Percentiles rank a stretch among this genome's conserved stretches.
Evolutionary conservation across 164 flowering plant genomes (phyloP).

Genomic region (Amborella trichopoda): DNA sequence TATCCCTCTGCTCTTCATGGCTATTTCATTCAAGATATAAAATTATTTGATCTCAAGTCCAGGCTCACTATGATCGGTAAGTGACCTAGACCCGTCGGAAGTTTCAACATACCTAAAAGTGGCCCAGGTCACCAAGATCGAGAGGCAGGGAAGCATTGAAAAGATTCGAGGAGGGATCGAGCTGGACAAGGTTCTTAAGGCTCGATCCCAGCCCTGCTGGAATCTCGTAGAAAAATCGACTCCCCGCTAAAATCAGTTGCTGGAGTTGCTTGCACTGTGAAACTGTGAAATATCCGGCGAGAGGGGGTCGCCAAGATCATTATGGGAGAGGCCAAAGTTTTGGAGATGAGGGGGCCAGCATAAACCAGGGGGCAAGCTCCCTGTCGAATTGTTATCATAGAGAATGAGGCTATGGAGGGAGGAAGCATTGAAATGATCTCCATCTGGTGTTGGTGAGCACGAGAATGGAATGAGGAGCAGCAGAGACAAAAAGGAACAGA

Average conservation of each 20-base stretch:
- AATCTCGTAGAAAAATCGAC: constrained; percentile 50
- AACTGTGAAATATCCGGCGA: constrained; percentile 21
- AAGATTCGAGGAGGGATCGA: constrained; percentile 59
- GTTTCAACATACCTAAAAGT: constrained; percentile 55
- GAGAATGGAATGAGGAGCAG: not conserved
- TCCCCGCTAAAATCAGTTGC: constrained; percentile 43
- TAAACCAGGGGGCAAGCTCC: constrained; percentile 48
- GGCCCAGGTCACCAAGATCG: constrained; percentile 57
- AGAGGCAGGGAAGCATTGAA: constrained; percentile 55
- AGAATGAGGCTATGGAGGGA: constrained; percentile 70
- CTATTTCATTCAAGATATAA: too few species aligned
- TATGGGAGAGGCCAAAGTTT: constrained; percentile 62
- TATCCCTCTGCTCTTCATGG: too few species aligned
- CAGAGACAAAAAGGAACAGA: constrained; percentile 8
- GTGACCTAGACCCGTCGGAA: constrained; percentile 60
- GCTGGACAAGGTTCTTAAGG: constrained; percentile 39
- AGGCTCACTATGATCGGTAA: constrained; percentile 65
- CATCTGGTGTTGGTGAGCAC: constrained; percentile 36
- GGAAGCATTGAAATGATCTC: constrained; percentile 71
- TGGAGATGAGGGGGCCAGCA: constrained; percentile 60
- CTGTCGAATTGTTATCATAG: constrained; percentile 70
- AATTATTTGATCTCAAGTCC: constrained; percentile 59
- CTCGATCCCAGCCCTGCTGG: constrained; percentile 55
- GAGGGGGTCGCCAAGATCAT: constrained; percentile 50
- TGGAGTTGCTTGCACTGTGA: constrained; percentile 57